Evolutionary conservation across 257 asterid species (phyloP), one percentile per base, ranked within the genome.

Genomic region (Scutellaria barbata): DNA sequence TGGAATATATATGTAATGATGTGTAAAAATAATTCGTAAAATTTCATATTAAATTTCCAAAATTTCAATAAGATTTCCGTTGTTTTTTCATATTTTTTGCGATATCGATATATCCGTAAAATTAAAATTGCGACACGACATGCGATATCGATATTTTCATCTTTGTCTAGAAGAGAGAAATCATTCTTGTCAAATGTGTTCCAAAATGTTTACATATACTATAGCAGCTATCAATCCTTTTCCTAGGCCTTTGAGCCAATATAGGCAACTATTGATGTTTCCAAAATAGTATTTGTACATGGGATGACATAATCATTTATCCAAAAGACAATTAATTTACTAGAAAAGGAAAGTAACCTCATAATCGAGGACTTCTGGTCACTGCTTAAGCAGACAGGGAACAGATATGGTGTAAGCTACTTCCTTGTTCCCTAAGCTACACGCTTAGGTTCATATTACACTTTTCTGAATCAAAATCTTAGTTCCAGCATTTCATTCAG

Each of bases 281-380:
- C 4, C 10, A 25, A 55, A n/a, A 51, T 48, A n/a, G 59, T 47
- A 33, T 14, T 50, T 35, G 47, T 9, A 60, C 43, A 59, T 10
- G 39, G 48, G 40, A 59, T 16, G 42, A 51, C 37, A 52, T 10
- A 60, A 67, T 67, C 18, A 35, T 10, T 7, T 10, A 8, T 14
- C 20, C 2, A 3, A 22, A 46, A 60, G 8, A 13, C 43, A 53
- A 6, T 39, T 37, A 40, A 60, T 30, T 48, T 13, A 61, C 42
- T 11, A 41, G 56, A 3, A 72, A 52, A 1, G 43, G 52, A 72
- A 72, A 72, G 52, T 59, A 46, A 48, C 53, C 71, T 41, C 71
- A 73, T 17, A 52, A 52, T 61, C 60, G 54, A 58, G 61, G 41
- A 68, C 40, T 37, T 50, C 59, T 30, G 33, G 12, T 30, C 17